Evolutionary conservation across 2,329 filamentous ascomycete genomes (phyloP), one percentile per base, ranked within the genome.

Genomic region (Apiospora kogelbergensis): DNA sequence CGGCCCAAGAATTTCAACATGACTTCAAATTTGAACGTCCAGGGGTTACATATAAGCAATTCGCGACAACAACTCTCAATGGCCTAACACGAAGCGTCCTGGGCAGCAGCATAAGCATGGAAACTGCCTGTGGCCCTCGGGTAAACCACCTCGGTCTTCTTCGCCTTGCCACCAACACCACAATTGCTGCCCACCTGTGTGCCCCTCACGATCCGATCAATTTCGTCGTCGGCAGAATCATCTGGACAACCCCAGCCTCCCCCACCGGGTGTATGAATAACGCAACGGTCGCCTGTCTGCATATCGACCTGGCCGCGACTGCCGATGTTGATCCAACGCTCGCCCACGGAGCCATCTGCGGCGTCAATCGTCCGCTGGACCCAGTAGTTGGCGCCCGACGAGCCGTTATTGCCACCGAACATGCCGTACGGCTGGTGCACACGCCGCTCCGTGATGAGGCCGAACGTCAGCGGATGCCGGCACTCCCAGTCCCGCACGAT

Each of bases 341-440:
- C 69, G 6, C 63, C 63, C 3, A 15, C 33, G 37, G 63, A 69
- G 40, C 71, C 15, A 5, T n/a, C n/a, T 17, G 15, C 2, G 42
- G 3, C 17, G 42, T 17, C n/a, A 17, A 6, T 40, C 37, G 37
- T 78, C 37, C 65, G 75, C 69, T 72, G 71, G 45, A 78, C 77
- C 0, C 71, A 75, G 26, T 72, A 75, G 72, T 94, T 94, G 67
- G 90, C 78, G 0, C 91, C 91, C 26, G 88, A 86, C 68, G 85
- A 79, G 0, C 88, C 91, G 67, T 91, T 88, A 42, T 87, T 87
- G 2, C 91, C 92, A 0, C 91, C 92, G 37, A 86, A 87, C 71
- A 94, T 82, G 1, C 92, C 92, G 71, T 93, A 94, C 0, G 92
- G 91, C 68, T 87, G 85, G 72, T 90, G 90, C 0, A 93, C 90